These are phyloP conservation scores for Rhizophora mangle DNA, from an alignment of 345 rosid genomes.

Conservation along the genomic window DNA sequence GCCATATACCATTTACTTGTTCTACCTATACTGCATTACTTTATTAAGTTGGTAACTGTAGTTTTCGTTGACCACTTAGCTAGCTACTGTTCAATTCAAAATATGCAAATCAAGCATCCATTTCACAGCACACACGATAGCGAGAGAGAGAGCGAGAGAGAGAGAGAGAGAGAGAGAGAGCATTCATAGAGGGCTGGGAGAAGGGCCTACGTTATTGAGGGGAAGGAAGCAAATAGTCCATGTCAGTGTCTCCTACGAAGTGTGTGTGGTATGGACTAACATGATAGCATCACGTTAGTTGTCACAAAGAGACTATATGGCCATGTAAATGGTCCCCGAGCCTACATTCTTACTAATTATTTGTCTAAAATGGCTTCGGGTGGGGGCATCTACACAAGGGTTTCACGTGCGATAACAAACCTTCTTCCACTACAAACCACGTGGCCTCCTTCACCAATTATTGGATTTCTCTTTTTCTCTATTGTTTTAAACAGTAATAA, in stretches of 20 bases:
- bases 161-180: conserved; percentile 22
- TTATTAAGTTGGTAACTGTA: conserved; percentile 1
- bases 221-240: conserved; percentile 33
- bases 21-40: no score
- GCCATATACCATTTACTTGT: no score
- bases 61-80: not conserved
- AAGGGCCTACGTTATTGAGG: conserved; percentile 39
- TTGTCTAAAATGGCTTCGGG: conserved; percentile 10
- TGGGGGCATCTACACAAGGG: conserved; percentile 41
- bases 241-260: conserved; percentile 48
- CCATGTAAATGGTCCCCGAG: conserved; percentile 24
- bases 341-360: conserved; percentile 9
- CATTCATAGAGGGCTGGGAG: conserved; percentile 12
- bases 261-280: conserved; percentile 43
- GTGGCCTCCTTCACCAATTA: conserved; percentile 37
- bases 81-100: no score
- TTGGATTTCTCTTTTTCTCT: conserved; percentile 1
- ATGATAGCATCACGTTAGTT: conserved; percentile 52
- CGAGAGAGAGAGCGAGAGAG: conserved; percentile 7
- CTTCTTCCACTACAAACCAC: conserved; percentile 50
- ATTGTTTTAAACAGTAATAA: not conserved
- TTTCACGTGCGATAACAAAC: conserved; percentile 50
- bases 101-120: no score
- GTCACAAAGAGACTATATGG: conserved; percentile 26
- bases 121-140: not conserved